Base-by-base conservation (phyloP, 2,329 filamentous ascomycete species). In the Sporothrix humicola region DNA sequence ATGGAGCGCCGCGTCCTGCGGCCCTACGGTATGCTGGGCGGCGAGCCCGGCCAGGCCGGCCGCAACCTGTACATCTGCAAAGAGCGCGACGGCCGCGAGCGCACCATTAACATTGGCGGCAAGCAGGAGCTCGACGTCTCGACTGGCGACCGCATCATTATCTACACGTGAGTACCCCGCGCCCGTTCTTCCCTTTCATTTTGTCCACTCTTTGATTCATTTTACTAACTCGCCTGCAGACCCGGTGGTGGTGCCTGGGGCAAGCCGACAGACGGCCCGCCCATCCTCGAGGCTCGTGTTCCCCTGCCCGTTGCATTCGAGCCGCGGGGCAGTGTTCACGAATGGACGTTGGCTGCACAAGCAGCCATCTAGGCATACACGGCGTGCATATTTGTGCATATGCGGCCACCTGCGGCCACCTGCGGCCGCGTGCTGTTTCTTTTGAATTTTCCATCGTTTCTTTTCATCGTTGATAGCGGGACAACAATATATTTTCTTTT, bases 51-150 rank as follows among this genome's bases (percentile, higher is more conserved):
- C 31, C 37, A 54, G 26, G 20, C 26, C 3, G 71, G 71, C 31
- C 46, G 13, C 1, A 72, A 68, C 50, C n/a, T 68, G 1, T 72
- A n/a, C 31, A 42, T 58, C 7, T 23, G n/a, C 20, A 56, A 63
- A 13, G 71, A 70, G 20, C 31, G 26, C 13, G 68, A 63, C n/a
- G 69, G 69, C 9, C 10, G 23, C 10, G 31, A 71, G 69, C 69
- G 69, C 15, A 26, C 63, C 23, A 71, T 71, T 20, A 71, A 71
- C 46, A 63, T 71, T 31, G 69, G 69, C 37, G 69, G 58, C 46
- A 71, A 71, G 46, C 42, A 48, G 69, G 69, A 71, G 44, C 54
- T 71, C 3, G 69, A 71, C 23, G 69, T 71, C 17, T 4, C 44
- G 7, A 31, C 56, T 4, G 69, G 69, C 44, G 69, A 71, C 44